phyloP scores from a whole-genome alignment of 2,329 filamentous ascomycete genomes.

The Aureobasidium leucospermi region DNA sequence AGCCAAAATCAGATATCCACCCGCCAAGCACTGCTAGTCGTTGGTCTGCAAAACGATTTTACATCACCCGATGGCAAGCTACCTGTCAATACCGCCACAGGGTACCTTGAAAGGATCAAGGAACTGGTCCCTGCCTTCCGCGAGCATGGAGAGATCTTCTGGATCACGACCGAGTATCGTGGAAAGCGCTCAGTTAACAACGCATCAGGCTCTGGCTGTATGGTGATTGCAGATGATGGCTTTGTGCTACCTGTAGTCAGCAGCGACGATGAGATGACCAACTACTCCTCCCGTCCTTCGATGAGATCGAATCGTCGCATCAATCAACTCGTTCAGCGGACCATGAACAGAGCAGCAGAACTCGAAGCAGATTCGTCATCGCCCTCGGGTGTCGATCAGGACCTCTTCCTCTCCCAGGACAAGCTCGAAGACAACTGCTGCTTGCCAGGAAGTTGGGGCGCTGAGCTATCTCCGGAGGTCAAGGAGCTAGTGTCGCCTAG shows the following conservation, averaged over 20 bases:
- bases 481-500: conserved; percentile 42
- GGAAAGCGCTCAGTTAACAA: conserved; percentile 12
- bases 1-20: conserved; percentile 48
- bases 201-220: conserved; percentile 8
- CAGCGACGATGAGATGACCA: conserved; percentile 1
- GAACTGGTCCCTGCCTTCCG: conserved; percentile 67
- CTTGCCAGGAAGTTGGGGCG: conserved; percentile 36
- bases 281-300: neutral
- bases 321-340: conserved; percentile 16
- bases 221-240: conserved; percentile 6
- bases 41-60: conserved; percentile 92
- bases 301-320: neutral
- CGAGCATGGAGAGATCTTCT: conserved; percentile 65
- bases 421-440: conserved; percentile 35
- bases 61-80: conserved; percentile 61
- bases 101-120: conserved; percentile 61
- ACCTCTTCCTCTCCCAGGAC: conserved; percentile 37
- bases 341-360: conserved; percentile 6
- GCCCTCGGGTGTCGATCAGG: conserved; percentile 30
- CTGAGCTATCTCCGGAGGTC: conserved; percentile 44
- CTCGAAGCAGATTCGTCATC: neutral
- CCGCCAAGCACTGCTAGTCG: conserved; percentile 64
- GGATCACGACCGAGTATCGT: conserved; percentile 70
- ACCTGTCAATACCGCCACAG: conserved; percentile 53
- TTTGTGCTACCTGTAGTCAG: neutral